Evolutionary conservation across 345 rosid genomes (phyloP), one percentile per base, ranked within the genome.

Genomic region (Salix suchowensis): DNA sequence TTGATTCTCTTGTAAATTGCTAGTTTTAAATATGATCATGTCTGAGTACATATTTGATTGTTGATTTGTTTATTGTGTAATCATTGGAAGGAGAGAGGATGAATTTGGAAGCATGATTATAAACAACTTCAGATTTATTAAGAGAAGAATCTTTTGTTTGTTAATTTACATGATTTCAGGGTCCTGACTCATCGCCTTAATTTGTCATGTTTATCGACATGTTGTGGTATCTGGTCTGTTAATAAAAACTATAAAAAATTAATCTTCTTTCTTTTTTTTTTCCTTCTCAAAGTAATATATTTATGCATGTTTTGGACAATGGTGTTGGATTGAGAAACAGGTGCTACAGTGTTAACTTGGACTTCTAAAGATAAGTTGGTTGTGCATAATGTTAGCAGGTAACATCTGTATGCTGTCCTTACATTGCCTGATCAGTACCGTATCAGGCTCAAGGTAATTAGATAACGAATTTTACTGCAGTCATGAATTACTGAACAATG

Each of bases 1-100:
- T 73, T 58, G 15, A 28, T 74, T 76, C 36, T 46, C 40, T 74
- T 60, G 77, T 78, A 75, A 58, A 78, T 67, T 67, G 44, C 72
- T 16, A 12, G 12, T 21, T 71, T 37, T 54, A 16, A 14, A 40
- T 21, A n/a, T 65, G 37, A 46, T 74, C 44, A 67, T 66, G 42
- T 46, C 26, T 21, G 14, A 54, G 30, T 52, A 37, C 15, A 66
- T 34, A 21, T 55, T 54, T 39, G 48, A 19, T 70, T 55, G 40
- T 46, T 78, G 1, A n/a, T 67, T 71, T 60, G 7, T 74, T 65
- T 14, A 21, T 48, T 54, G 55, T 37, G 21, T 55, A 40, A 18
- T 32, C 72, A 52, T 55, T 76, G 16, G 55, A 24, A 52, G 67
- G 34, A 30, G 19, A 66, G 28, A 23, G 26, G 24, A 75, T 48